These are phyloP conservation scores for Pholiota molesta DNA, from an alignment of 768 basidiomycete genomes.

Conservation along the genomic window DNA sequence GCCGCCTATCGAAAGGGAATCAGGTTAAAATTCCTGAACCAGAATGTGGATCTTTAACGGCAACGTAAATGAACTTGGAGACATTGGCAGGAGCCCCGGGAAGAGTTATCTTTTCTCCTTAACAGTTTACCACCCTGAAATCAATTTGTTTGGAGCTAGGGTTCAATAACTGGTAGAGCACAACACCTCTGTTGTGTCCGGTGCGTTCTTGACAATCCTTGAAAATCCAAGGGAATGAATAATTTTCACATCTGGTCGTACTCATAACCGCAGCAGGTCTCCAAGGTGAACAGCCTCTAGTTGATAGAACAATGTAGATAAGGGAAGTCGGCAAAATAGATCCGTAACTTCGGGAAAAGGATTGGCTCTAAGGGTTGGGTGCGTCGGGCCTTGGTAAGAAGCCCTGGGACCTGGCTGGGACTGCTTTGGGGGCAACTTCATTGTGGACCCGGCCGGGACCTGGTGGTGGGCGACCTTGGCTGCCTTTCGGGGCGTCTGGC, in stretches of 20 bases:
- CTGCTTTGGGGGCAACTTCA: slow-evolving; percentile 34
- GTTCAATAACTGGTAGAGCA: slow-evolving; percentile 74
- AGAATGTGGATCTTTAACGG: slow-evolving; percentile 71
- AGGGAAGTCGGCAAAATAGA: no score
- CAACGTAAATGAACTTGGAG: slow-evolving; percentile 70
- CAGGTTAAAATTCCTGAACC: slow-evolving; percentile 80
- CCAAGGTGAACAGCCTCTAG: slow-evolving; percentile 84
- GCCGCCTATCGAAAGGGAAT: slow-evolving; percentile 78
- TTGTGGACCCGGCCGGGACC: slow-evolving; percentile 32
- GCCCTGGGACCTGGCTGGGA: slow-evolving; percentile 33
- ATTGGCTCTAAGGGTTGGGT: slow-evolving; percentile 36
- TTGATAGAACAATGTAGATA: slow-evolving; percentile 48
- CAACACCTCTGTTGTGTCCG: slow-evolving; percentile 71
- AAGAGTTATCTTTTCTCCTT: slow-evolving; percentile 83
- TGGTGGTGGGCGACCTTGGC: slow-evolving; percentile 30
- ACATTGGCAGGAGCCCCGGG: slow-evolving; percentile 70
- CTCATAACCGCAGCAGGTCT: slow-evolving; percentile 82
- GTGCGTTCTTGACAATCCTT: slow-evolving; percentile 71
- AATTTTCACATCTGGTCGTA: slow-evolving; percentile 73
- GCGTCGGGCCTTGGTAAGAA: slow-evolving; percentile 36
- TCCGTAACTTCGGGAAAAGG: slow-evolving; percentile 69
- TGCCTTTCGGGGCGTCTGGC: slow-evolving; percentile 24
- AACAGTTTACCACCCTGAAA: slow-evolving; percentile 75
- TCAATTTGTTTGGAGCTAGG: slow-evolving; percentile 75
- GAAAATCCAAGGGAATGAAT: slow-evolving; percentile 78